Evolutionary conservation across 208 protist genomes (phyloP), one percentile per base, ranked within the genome.

Genomic region (Trypanosoma mega): DNA sequence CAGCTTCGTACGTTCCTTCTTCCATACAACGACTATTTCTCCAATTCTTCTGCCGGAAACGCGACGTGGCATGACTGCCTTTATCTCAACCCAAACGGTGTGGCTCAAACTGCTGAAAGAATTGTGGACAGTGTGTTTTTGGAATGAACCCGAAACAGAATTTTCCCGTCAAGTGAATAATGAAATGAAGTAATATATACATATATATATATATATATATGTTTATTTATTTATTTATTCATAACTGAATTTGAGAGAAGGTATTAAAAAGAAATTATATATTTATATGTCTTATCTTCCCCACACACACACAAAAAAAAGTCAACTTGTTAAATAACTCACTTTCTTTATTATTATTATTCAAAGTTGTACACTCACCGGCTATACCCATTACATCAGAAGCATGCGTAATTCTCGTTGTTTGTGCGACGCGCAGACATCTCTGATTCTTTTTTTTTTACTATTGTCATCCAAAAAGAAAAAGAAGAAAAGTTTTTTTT

Each of bases 1-100:
- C 33, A 24, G 14, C 1, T 29, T 6, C 52, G 37, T 20, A 63
- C 20, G 31, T 37, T 70, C 50, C 24, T 63, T 8, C 34, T 58
- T 37, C 37, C 46, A 1, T 70, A 58, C 37, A 6, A 21, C 18
- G 46, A 70, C 37, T 52, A 58, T 45, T 70, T 58, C 31, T 21
- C 16, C 20, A 37, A 34, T 11, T 18, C 9, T 43, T 27, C 9
- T 18, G 4, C 20, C 14, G 9, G 23, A 29, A 0, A 21, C 8
- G 48, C 46, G 2, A 7, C 55, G 24, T 70, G 63, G 63, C 12
- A 29, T 3, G 48, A 70, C 29, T 62, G 55, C 16, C 21, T 51
- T 41, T 34, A 18, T 20, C 16, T 63, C 3, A 52, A 43, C 8
- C 2, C 18, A 24, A 34, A 36, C 0, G 48, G 48, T 39, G 18